These are phyloP conservation scores for Polysphondylium violaceum DNA, from an alignment of 78 protist species.

Conservation along the genomic window DNA sequence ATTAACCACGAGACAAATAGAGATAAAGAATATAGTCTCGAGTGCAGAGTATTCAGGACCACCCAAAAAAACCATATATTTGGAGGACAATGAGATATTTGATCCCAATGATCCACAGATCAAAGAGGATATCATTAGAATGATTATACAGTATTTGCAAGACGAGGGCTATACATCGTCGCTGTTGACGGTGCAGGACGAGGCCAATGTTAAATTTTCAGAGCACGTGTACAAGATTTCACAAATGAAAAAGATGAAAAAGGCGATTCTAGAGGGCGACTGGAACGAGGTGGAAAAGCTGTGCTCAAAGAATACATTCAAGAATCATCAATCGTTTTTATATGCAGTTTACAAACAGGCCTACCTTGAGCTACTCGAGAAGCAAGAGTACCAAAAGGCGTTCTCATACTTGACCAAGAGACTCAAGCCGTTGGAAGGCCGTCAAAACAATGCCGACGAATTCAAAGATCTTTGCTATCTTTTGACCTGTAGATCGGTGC, in stretches of 20 bases:
- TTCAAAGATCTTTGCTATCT: constrained; percentile 89
- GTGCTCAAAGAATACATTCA: constrained; percentile 16
- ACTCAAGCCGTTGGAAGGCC: constrained; percentile 89
- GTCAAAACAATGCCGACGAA: constrained; percentile 77
- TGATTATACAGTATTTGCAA: constrained; percentile 86
- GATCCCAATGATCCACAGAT: constrained; percentile 51
- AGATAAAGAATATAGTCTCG: constrained; percentile 15
- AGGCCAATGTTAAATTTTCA: constrained; percentile 80
- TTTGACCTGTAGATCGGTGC: constrained; percentile 82
- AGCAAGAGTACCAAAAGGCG: constrained; percentile 83
- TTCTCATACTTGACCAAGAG: constrained; percentile 80
- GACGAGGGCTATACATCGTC: constrained; percentile 87
- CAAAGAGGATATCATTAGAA: constrained; percentile 83
- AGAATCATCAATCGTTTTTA: constrained; percentile 67
- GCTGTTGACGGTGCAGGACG: constrained; percentile 85
- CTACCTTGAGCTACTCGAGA: constrained; percentile 89
- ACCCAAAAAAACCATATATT: constrained; percentile 55
- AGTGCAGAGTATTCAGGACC: constrained; percentile 70
- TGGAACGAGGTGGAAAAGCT: constrained; percentile 92
- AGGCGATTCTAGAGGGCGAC: constrained; percentile 85
- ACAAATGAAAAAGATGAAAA: constrained; percentile 62
- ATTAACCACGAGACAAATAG: constrained; percentile 39
- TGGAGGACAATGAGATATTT: constrained; percentile 60
- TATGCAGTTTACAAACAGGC: constrained; percentile 89
- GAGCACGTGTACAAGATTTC: constrained; percentile 29